These are phyloP conservation scores for Chaetoscypha palmicola DNA, from an alignment of 2,329 filamentous ascomycete genomes.

Conservation along the genomic window DNA sequence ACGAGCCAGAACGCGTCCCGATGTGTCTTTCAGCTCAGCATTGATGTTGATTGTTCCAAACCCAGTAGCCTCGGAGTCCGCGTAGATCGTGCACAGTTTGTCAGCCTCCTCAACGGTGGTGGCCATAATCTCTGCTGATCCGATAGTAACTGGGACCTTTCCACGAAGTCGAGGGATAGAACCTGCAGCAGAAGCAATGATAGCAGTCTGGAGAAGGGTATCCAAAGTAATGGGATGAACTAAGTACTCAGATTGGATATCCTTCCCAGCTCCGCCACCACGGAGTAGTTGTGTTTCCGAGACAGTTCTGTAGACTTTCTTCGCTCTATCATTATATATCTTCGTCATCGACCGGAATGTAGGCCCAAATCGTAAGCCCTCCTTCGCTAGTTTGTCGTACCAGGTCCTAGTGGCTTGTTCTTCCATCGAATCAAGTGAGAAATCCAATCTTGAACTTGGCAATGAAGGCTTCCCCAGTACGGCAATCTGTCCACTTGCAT, in stretches of 20 bases:
- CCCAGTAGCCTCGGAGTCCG: conserved; percentile 6
- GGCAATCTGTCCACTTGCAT: conserved; percentile 10
- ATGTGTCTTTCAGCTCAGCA: conserved; percentile 5
- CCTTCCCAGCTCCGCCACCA: conserved; percentile 1
- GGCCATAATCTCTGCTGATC: not conserved
- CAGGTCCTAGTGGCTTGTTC: conserved; percentile 18
- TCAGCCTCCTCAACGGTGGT: not conserved
- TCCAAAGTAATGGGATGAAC: conserved; percentile 52
- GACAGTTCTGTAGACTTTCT: conserved; percentile 2
- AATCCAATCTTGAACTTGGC: not conserved
- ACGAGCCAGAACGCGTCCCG: conserved; percentile 4
- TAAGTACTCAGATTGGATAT: conserved; percentile 24
- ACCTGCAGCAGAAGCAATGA: conserved; percentile 16
- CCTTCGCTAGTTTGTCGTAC: conserved; percentile 31
- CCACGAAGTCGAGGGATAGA: conserved; percentile 5
- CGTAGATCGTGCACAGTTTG: conserved; percentile 6
- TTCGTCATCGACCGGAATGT: conserved; percentile 33
- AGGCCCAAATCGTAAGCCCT: conserved; percentile 36
- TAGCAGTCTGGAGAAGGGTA: conserved; percentile 45
- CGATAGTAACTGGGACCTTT: conserved; percentile 12
- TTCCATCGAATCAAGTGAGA: conserved; percentile 2
- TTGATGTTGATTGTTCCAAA: conserved; percentile 7
- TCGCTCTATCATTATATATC: conserved; percentile 17
- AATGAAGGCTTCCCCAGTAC: not conserved
- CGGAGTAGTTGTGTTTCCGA: conserved; percentile 8